A percentile compares a stretch with the other conserved stretches of the same genome.
phyloP scores from a whole-genome alignment of 192 early-diverging fungal genomes.

The Gigaspora rosea region DNA sequence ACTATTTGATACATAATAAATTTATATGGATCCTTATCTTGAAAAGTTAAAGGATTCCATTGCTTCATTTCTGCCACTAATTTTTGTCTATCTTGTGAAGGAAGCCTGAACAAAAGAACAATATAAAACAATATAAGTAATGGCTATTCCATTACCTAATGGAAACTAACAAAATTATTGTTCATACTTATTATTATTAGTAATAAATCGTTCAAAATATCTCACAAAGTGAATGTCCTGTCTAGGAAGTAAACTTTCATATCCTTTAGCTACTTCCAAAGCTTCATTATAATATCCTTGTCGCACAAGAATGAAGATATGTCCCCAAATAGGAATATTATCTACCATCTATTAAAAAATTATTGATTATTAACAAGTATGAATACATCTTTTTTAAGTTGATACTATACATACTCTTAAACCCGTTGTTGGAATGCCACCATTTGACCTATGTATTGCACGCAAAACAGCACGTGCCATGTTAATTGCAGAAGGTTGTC shows the following conservation, averaged over 20 bases:
- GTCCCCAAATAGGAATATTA: slow-evolving; percentile 80
- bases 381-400: background rate
- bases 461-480: slow-evolving; percentile 74
- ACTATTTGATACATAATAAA: slow-evolving; percentile 85
- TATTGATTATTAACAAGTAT: background rate
- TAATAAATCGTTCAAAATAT: slow-evolving; percentile 70
- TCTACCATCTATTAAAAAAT: slow-evolving; percentile 35
- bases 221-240: slow-evolving; percentile 69
- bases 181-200: slow-evolving; percentile 42
- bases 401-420: slow-evolving; percentile 38
- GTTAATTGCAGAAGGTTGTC: slow-evolving; percentile 73
- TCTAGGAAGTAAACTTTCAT: slow-evolving; percentile 56
- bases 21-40: slow-evolving; percentile 87
- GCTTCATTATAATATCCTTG: slow-evolving; percentile 72
- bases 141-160: background rate
- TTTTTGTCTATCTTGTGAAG: slow-evolving; percentile 51
- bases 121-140: background rate
- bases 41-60: slow-evolving; percentile 44
- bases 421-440: slow-evolving; percentile 43
- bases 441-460: slow-evolving; percentile 64
- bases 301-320: slow-evolving; percentile 82
- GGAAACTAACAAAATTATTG: too few species aligned
- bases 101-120: slow-evolving; percentile 42
- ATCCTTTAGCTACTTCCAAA: slow-evolving; percentile 60
- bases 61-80: slow-evolving; percentile 63